phyloP scores from a whole-genome alignment of 2,329 filamentous ascomycete genomes.

The Scedosporium minutisporum region DNA sequence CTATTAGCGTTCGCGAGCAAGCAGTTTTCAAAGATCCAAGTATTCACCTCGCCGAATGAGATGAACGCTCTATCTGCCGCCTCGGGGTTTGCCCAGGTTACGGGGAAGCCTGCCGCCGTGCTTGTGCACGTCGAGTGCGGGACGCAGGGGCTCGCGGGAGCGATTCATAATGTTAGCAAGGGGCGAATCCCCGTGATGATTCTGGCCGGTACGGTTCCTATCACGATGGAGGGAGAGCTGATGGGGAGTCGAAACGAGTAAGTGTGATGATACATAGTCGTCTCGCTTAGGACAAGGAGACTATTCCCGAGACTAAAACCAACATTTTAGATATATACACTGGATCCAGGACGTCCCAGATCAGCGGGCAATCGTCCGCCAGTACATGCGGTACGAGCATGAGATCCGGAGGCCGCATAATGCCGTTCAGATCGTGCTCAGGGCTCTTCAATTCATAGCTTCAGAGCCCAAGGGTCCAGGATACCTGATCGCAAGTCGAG shows the following conservation, averaged over 20 bases:
- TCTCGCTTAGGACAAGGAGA: neutral
- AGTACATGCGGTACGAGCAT: constrained; percentile 20
- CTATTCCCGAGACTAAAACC: neutral
- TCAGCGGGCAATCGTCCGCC: constrained; percentile 25
- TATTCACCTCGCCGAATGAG: constrained; percentile 22
- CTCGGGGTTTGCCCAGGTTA: constrained; percentile 18
- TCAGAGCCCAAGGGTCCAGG: constrained; percentile 16
- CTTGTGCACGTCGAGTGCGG: constrained; percentile 20
- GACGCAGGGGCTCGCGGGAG: constrained; percentile 16
- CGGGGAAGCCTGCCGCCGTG: constrained; percentile 14
- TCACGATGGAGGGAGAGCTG: constrained; percentile 32
- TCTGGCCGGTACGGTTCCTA: constrained; percentile 33
- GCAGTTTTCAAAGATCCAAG: constrained; percentile 13
- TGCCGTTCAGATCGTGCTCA: constrained; percentile 15
- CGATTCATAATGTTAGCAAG: constrained; percentile 18
- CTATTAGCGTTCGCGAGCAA: constrained; percentile 18
- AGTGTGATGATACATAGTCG: constrained; percentile 3
- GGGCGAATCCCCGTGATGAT: constrained; percentile 24
- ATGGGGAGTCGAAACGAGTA: constrained; percentile 27
- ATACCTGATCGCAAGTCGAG: constrained; percentile 18
- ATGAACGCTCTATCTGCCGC: constrained; percentile 17
- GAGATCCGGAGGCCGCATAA: constrained; percentile 19
- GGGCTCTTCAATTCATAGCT: constrained; percentile 18
- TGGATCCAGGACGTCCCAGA: constrained; percentile 33
- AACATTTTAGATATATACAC: constrained; percentile 24